These are phyloP conservation scores for Salisapilia sapeloensis DNA, from an alignment of 352 stramenopile species.

Conservation along the genomic window DNA sequence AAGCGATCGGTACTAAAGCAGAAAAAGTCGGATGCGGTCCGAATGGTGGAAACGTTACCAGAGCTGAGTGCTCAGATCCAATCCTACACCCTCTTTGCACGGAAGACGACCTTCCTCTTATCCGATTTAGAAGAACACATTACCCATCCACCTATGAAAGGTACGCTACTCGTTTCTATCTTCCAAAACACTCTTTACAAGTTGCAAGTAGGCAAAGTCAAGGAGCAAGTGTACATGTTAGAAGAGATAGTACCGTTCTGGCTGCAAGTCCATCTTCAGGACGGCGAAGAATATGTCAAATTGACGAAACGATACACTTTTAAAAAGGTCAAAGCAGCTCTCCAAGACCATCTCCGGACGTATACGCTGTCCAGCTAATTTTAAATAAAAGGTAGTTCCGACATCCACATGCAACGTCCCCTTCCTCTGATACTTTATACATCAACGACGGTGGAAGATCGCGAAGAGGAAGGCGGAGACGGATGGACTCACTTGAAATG, in stretches of 20 bases:
- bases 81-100: slow-evolving; percentile 41
- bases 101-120: slow-evolving; percentile 42
- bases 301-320: slow-evolving; percentile 40
- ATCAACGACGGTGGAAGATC: too few species aligned
- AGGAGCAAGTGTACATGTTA: slow-evolving; percentile 52
- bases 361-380: too few species aligned
- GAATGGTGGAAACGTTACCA: slow-evolving; percentile 38
- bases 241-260: slow-evolving; percentile 57
- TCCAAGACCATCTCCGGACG: too few species aligned
- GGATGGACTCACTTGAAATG: too few species aligned
- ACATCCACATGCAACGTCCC: too few species aligned
- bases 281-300: slow-evolving; percentile 52
- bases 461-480: too few species aligned
- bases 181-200: too few species aligned
- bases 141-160: slow-evolving; percentile 20
- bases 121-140: slow-evolving; percentile 24
- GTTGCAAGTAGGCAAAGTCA: slow-evolving; percentile 15
- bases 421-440: too few species aligned
- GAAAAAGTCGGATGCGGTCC: slow-evolving; percentile 17
- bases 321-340: slow-evolving; percentile 37
- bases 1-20: slow-evolving; percentile 20
- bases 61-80: slow-evolving; percentile 61
- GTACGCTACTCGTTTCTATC: too few species aligned
- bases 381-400: too few species aligned
- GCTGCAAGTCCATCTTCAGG: slow-evolving; percentile 40